Percentiles rank a stretch among this genome's conserved stretches.
phyloP scores from a whole-genome alignment of 1,139 yeast species.

The Torulaspora globosa region DNA sequence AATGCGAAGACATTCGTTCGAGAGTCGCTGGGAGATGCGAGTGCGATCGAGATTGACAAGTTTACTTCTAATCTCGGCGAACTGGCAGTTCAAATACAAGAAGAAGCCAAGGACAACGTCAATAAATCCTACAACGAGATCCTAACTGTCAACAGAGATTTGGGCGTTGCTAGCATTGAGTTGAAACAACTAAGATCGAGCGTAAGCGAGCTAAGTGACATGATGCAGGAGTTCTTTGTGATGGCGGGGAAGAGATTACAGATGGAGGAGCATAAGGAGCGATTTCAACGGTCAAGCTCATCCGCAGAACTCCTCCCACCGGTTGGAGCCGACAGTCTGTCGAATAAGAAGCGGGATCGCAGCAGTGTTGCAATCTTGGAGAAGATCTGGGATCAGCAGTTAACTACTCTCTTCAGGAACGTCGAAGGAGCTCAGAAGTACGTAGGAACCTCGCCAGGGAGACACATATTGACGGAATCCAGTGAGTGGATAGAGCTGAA shows the following conservation, averaged over 20 bases:
- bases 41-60: slow-evolving; percentile 69
- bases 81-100: slow-evolving; percentile 52
- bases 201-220: slow-evolving; percentile 58
- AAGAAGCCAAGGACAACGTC: slow-evolving; percentile 61
- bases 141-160: slow-evolving; percentile 60
- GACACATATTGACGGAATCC: slow-evolving; percentile 78
- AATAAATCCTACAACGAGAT: slow-evolving; percentile 72
- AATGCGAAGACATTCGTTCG: slow-evolving; percentile 52
- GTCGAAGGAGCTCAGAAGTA: slow-evolving; percentile 89
- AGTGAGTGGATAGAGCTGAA: slow-evolving; percentile 86
- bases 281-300: slow-evolving; percentile 9
- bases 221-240: slow-evolving; percentile 62
- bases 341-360: slow-evolving; percentile 47
- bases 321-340: slow-evolving; percentile 17
- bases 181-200: slow-evolving; percentile 57
- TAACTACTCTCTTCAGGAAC: slow-evolving; percentile 67
- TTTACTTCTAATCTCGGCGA: slow-evolving; percentile 56
- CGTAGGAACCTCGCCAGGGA: slow-evolving; percentile 70
- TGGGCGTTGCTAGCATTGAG: slow-evolving; percentile 60
- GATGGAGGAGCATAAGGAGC: slow-evolving; percentile 37
- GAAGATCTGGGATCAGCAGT: slow-evolving; percentile 74
- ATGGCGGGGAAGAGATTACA: slow-evolving; percentile 61
- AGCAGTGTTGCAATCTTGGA: slow-evolving; percentile 70
- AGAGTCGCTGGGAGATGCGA: slow-evolving; percentile 55
- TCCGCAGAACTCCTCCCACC: slow-evolving; percentile 28